Evolutionary conservation across 2,329 filamentous ascomycete genomes (phyloP).

Genomic region (Alternaria hordeiaustralica): DNA sequence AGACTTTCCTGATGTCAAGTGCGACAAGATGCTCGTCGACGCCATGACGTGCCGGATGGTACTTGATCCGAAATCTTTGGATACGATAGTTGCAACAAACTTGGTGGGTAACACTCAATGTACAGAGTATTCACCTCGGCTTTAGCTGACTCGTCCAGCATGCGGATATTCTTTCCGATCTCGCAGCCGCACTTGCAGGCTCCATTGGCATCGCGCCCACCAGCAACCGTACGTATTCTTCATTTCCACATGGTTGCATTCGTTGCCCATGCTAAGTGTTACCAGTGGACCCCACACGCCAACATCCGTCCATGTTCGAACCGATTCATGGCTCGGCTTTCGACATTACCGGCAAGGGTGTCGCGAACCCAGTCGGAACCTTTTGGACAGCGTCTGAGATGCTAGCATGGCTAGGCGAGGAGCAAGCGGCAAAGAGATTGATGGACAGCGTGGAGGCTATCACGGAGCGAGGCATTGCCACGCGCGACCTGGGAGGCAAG

Average conservation of each 20-base stretch:
- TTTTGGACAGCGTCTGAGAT: constrained; percentile 67
- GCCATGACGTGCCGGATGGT: constrained; percentile 72
- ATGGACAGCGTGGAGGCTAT: constrained; percentile 62
- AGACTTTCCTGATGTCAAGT: constrained; percentile 66
- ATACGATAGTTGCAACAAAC: constrained; percentile 70
- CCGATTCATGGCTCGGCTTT: constrained; percentile 67
- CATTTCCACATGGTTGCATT: background rate
- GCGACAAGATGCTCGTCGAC: constrained; percentile 72
- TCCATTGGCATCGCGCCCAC: constrained; percentile 76
- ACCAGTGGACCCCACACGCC: constrained; percentile 64
- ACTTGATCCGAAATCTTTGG: constrained; percentile 63
- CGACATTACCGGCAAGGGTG: constrained; percentile 64
- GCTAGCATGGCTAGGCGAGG: constrained; percentile 64
- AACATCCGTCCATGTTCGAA: constrained; percentile 68
- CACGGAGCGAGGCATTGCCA: constrained; percentile 59
- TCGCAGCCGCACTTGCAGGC: constrained; percentile 72
- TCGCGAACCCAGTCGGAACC: constrained; percentile 64
- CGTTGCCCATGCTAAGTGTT: constrained; percentile 13
- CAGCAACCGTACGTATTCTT: constrained; percentile 56
- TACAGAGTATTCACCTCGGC: background rate
- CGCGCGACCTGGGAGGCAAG: constrained; percentile 61
- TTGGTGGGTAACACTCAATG: constrained; percentile 40
- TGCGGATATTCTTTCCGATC: constrained; percentile 73
- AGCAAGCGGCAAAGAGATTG: constrained; percentile 57
- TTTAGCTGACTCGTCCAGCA: constrained; percentile 27